Percentiles rank a stretch among this genome's conserved stretches.
These are phyloP conservation scores for Botrytis byssoidea DNA, from an alignment of 2,329 filamentous ascomycete species.

Conservation along the genomic window DNA sequence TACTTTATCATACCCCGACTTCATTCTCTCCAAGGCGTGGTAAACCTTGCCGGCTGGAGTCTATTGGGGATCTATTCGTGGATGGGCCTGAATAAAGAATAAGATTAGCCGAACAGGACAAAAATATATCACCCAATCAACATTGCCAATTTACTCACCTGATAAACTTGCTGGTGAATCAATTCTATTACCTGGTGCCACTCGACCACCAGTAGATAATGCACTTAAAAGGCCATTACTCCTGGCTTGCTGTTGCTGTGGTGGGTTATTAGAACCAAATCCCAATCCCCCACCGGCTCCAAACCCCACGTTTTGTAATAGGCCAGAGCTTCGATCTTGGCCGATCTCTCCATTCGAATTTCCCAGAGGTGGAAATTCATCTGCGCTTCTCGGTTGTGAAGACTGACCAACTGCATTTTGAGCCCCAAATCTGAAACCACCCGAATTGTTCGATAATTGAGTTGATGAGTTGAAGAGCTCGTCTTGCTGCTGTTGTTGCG, in stretches of 20 bases:
- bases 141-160: constrained; percentile 26
- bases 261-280: constrained; percentile 38
- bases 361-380: constrained; percentile 63
- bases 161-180: constrained; percentile 35
- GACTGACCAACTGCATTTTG: constrained; percentile 39
- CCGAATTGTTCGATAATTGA: constrained; percentile 37
- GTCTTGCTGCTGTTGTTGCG: constrained; percentile 39
- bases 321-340: constrained; percentile 51
- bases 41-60: constrained; percentile 31
- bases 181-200: constrained; percentile 43
- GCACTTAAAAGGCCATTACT: constrained; percentile 64
- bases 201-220: constrained; percentile 57
- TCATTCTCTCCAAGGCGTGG: constrained; percentile 31
- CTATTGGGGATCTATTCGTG: constrained; percentile 34
- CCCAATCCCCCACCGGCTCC: constrained; percentile 47
- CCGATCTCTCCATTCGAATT: constrained; percentile 57
- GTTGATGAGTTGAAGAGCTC: constrained; percentile 39
- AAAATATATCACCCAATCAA: background rate
- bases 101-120: constrained; percentile 15
- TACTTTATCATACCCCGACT: constrained; percentile 28
- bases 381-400: constrained; percentile 46
- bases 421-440: constrained; percentile 38
- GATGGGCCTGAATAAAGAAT: constrained; percentile 28
- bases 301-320: constrained; percentile 58
- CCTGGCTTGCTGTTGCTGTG: constrained; percentile 47